Percentiles rank a stretch among this genome's conserved stretches.
phyloP scores from a whole-genome alignment of 2,329 filamentous ascomycete species.

The Fusarium sp. region DNA sequence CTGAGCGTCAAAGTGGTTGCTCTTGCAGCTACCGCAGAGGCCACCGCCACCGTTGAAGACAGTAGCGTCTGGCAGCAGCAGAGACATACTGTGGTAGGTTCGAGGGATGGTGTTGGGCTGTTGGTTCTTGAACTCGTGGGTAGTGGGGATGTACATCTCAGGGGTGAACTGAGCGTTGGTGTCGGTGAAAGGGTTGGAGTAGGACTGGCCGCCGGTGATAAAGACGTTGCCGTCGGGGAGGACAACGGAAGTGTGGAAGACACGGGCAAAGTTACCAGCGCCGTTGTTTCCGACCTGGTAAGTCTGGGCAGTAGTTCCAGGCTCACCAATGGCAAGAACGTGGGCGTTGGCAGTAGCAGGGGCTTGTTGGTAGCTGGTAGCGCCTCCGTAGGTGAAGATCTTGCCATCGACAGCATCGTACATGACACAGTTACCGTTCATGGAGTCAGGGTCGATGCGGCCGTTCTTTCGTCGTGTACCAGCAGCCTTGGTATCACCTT shows the following conservation, averaged over 20 bases:
- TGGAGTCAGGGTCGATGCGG: slow-evolving; percentile 59
- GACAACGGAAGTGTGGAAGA: slow-evolving; percentile 60
- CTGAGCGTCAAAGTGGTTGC: slow-evolving; percentile 41
- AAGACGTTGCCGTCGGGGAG: slow-evolving; percentile 63
- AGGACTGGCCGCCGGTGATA: slow-evolving; percentile 56
- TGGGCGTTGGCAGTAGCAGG: slow-evolving; percentile 59
- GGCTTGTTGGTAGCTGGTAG: slow-evolving; percentile 57
- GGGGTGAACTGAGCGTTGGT: slow-evolving; percentile 26
- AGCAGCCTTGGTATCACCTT: slow-evolving; percentile 43
- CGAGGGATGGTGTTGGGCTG: slow-evolving; percentile 31
- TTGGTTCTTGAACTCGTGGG: slow-evolving; percentile 25
- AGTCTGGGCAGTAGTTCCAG: slow-evolving; percentile 16
- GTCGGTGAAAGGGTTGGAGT: slow-evolving; percentile 30
- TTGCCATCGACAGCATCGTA: slow-evolving; percentile 69
- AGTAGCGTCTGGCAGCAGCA: slow-evolving; percentile 35
- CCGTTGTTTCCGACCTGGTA: slow-evolving; percentile 23
- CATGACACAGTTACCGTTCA: slow-evolving; percentile 69
- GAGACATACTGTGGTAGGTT: slow-evolving; percentile 32
- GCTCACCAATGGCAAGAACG: slow-evolving; percentile 59
- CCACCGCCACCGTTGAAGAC: slow-evolving; percentile 33
- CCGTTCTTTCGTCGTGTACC: slow-evolving; percentile 47
- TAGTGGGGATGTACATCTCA: slow-evolving; percentile 24
- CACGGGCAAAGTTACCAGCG: slow-evolving; percentile 47
- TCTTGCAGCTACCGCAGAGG: slow-evolving; percentile 29
- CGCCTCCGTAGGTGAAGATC: slow-evolving; percentile 65